phyloP scores from a whole-genome alignment of 2,329 filamentous ascomycete species.

The Sodiomyces alkalinus region DNA sequence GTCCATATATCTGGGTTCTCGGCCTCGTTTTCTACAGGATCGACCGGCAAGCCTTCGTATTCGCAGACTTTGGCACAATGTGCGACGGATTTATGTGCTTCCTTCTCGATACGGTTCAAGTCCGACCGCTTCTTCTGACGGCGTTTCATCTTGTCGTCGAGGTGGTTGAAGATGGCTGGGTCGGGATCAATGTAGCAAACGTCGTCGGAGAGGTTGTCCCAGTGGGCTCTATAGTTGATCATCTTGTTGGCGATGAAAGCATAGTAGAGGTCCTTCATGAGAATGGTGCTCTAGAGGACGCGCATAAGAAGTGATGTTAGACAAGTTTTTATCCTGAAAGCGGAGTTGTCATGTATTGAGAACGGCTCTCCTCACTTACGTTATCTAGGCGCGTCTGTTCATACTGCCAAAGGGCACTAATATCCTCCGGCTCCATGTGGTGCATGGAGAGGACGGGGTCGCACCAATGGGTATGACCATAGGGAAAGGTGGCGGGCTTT shows the following conservation, averaged over 20 bases:
- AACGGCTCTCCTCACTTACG: conserved; percentile 21
- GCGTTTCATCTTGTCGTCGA: conserved; percentile 14
- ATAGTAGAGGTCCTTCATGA: conserved; percentile 33
- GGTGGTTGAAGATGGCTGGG: conserved; percentile 17
- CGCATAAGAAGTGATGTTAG: neutral
- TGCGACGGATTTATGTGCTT: conserved; percentile 27
- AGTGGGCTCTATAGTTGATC: conserved; percentile 25
- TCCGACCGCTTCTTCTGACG: conserved; percentile 22
- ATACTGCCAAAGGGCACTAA: conserved; percentile 35
- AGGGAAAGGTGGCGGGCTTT: conserved; percentile 34
- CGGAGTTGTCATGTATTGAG: conserved; percentile 11
- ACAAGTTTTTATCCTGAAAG: no score
- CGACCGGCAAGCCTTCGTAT: conserved; percentile 17
- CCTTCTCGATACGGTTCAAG: conserved; percentile 24
- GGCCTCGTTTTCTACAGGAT: conserved; percentile 13
- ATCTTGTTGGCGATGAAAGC: conserved; percentile 30
- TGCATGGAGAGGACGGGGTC: conserved; percentile 43
- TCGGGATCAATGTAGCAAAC: conserved; percentile 26
- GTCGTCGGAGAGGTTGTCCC: conserved; percentile 38
- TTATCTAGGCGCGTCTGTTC: conserved; percentile 30
- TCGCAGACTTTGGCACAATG: conserved; percentile 35
- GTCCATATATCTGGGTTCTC: no score
- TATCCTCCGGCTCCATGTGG: conserved; percentile 35
- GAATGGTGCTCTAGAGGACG: conserved; percentile 18
- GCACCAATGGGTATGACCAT: conserved; percentile 34